phyloP scores from a whole-genome alignment of 2,329 filamentous ascomycete genomes.

The Xenosphaeropsis pyriputrescens region DNA sequence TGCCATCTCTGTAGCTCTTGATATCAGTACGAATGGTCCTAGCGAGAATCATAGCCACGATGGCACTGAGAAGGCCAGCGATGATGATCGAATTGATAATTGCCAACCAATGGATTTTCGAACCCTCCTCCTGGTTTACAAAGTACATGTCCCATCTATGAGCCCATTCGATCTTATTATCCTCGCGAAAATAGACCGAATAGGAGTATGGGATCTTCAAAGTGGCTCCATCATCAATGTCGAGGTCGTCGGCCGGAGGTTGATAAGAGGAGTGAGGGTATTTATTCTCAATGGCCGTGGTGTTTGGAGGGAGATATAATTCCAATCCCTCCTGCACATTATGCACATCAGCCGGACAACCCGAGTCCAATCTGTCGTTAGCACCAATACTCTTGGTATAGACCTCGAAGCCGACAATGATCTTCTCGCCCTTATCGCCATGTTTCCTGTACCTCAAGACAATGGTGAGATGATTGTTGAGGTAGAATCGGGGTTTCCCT shows the following conservation, averaged over 20 bases:
- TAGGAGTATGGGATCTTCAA: slow-evolving; percentile 74
- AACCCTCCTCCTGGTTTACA: slow-evolving; percentile 71
- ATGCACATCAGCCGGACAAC: slow-evolving; percentile 55
- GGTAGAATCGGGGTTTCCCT: slow-evolving; percentile 50
- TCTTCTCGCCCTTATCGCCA: slow-evolving; percentile 57
- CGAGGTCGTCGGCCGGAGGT: slow-evolving; percentile 33
- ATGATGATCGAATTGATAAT: slow-evolving; percentile 82
- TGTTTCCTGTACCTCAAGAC: slow-evolving; percentile 64
- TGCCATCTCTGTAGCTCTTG: slow-evolving; percentile 54
- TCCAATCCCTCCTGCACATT: slow-evolving; percentile 51
- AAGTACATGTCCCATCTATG: slow-evolving; percentile 86
- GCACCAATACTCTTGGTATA: slow-evolving; percentile 72
- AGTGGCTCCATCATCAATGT: slow-evolving; percentile 47
- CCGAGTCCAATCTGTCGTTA: slow-evolving; percentile 39
- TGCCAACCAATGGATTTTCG: slow-evolving; percentile 74
- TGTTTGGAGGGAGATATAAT: slow-evolving; percentile 50
- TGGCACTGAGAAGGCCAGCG: slow-evolving; percentile 60
- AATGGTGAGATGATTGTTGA: slow-evolving; percentile 82
- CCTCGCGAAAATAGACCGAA: slow-evolving; percentile 80
- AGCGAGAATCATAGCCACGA: slow-evolving; percentile 68
- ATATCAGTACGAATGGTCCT: slow-evolving; percentile 69
- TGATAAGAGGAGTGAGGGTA: slow-evolving; percentile 46
- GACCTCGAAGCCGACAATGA: slow-evolving; percentile 80
- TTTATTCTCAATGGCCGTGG: slow-evolving; percentile 33
- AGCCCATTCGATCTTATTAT: slow-evolving; percentile 65